A percentile compares a stretch with the other conserved stretches of the same genome.
These are phyloP conservation scores for Sugiyamaella marilandica DNA, from an alignment of 805 yeast genomes.

Conservation along the genomic window DNA sequence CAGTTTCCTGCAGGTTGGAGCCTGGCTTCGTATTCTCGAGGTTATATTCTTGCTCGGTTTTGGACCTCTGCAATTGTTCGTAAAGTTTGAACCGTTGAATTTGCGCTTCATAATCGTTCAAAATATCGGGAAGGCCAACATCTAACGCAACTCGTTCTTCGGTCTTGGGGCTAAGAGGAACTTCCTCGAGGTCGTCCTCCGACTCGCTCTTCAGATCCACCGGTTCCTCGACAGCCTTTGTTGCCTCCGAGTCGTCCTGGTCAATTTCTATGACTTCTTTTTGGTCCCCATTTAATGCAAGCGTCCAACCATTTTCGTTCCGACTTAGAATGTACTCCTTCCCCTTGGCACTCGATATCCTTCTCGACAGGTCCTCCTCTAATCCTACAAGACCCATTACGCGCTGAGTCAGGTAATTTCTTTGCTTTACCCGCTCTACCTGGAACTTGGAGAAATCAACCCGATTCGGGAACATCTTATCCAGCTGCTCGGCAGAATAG, in stretches of 20 bases:
- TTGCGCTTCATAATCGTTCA: conserved; percentile 25
- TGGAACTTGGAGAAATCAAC: conserved; percentile 92
- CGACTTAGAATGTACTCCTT: conserved; percentile 68
- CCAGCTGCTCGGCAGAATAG: conserved; percentile 81
- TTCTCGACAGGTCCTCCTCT: conserved; percentile 42
- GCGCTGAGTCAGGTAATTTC: conserved; percentile 85
- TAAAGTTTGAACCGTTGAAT: conserved; percentile 25
- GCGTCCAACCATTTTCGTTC: conserved; percentile 79
- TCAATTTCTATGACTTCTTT: conserved; percentile 18
- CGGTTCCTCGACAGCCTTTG: not conserved
- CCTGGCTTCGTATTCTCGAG: not conserved
- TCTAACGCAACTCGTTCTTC: not conserved
- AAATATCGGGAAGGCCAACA: conserved; percentile 13
- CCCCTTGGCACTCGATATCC: conserved; percentile 76
- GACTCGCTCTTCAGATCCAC: conserved; percentile 11
- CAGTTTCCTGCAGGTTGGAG: not conserved
- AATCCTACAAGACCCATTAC: conserved; percentile 80
- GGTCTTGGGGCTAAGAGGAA: conserved; percentile 15
- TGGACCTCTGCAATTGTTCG: conserved; percentile 7
- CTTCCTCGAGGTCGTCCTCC: conserved; percentile 7
- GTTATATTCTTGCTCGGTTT: not conserved
- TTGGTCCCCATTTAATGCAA: conserved; percentile 49
- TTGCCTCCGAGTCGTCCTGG: conserved; percentile 17
- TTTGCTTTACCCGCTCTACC: conserved; percentile 83
- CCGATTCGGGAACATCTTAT: conserved; percentile 72